Percentiles rank a stretch among this genome's conserved stretches.
phyloP scores from a whole-genome alignment of 192 early-diverging fungal species.

The Lobosporangium transversale region DNA sequence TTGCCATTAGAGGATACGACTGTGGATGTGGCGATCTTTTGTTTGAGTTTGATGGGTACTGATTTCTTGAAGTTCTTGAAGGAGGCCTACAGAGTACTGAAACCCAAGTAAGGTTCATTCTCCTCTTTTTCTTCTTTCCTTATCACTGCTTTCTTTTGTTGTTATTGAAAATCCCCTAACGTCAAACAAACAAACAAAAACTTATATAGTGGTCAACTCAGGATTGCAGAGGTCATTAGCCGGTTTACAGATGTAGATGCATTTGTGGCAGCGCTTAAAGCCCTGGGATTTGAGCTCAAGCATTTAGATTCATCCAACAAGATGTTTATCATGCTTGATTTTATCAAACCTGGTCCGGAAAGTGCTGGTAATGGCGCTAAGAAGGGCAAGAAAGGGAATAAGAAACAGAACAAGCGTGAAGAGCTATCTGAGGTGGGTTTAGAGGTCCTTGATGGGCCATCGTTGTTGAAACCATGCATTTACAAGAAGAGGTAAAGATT shows the following conservation, averaged over 20 bases:
- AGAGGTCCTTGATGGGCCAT: conserved; percentile 52
- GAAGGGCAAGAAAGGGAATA: background rate
- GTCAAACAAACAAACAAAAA: conserved; percentile 5
- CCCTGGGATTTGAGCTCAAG: conserved; percentile 80
- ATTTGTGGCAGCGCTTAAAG: conserved; percentile 78
- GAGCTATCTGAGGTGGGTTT: conserved; percentile 34
- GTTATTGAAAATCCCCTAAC: background rate
- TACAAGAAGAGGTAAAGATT: conserved; percentile 63
- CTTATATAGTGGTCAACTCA: conserved; percentile 89
- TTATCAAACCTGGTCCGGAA: conserved; percentile 65
- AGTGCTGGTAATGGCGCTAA: conserved; percentile 46
- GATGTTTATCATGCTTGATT: conserved; percentile 95
- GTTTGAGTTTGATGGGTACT: conserved; percentile 95
- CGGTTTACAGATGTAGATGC: conserved; percentile 82
- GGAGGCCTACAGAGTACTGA: conserved; percentile 90
- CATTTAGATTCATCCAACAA: conserved; percentile 82
- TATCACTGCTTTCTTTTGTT: background rate
- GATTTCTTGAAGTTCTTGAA: conserved; percentile 92
- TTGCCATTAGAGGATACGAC: conserved; percentile 72
- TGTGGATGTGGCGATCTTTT: conserved; percentile 91
- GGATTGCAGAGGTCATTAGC: conserved; percentile 95
- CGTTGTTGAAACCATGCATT: conserved; percentile 67
- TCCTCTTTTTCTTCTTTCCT: background rate
- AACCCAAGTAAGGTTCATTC: conserved; percentile 64
- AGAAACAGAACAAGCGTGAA: conserved; percentile 55